Base-by-base conservation (phyloP, 2,329 filamentous ascomycete genomes). In the Exserohilum turcica region DNA sequence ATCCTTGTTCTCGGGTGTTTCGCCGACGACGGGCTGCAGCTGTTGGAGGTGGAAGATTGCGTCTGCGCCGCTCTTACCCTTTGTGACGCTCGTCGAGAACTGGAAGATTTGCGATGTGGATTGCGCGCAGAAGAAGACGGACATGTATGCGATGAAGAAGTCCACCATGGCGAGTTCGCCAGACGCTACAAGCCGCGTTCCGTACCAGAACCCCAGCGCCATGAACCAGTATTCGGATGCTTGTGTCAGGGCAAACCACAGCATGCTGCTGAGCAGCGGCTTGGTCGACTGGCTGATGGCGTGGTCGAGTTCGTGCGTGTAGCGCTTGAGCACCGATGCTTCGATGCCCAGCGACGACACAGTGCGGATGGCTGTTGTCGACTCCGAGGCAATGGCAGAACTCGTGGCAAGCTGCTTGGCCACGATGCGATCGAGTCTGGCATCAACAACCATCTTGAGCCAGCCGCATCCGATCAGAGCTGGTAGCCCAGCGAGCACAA, bases 261-360 rank as follows among this genome's bases (percentile, higher is more conserved):
- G 48, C 46, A 64, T 55, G 6, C 54, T 56, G 29, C 50, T 15
- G 32, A 45, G 55, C 12, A 59, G 18, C 5, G 59, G 47, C 35
- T 56, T 58, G 3, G 49, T 33, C 15, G 54, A 62, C 12, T 42
- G 28, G 19, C 18, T 43, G 5, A 57, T 64, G 33, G 75, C 72
- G 44, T 74, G 71, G 0, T 83, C 85, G n/a, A 97, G 82, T 16
- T 87, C 85, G 0, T 75, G 66, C 47, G 84, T 85, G 74, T 96
- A 97, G 42, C 86, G 80, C 2, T 75, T 65, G 64, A 90, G 19
- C 16, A 59, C 46, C 6, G 46, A 39, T 3, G 13, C 82, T 75
- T 97, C 92, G 12, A 92, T 86, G 0, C 91, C 96, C 37, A 97
- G 81, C 3, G 91, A 89, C 6, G 92, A 92, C 10, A 97, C 92